Evolutionary conservation across 2,329 filamentous ascomycete species (phyloP), one percentile per base, ranked within the genome.

Genomic region (Alternaria atra): DNA sequence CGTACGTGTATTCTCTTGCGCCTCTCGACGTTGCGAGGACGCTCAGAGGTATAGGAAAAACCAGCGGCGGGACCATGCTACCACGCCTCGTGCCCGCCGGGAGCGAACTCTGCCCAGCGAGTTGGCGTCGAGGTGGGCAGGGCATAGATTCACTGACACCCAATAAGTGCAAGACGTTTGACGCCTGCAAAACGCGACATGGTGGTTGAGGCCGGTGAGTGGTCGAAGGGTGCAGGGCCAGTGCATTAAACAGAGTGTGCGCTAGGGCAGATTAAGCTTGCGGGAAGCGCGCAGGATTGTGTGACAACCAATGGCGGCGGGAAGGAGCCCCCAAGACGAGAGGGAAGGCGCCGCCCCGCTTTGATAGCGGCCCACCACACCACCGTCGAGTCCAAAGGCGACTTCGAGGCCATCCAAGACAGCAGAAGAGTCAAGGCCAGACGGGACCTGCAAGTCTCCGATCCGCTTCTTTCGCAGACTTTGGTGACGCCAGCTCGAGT

Each of bases 151-250:
- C 7, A 43, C 47, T 62, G 51, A 62, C 46, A 56, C 37, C 73
- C 71, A 75, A 75, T 75, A 65, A 66, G 25, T 63, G 56, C 40
- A 20, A 60, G 64, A 63, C 70, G 70, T 72, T 74, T 75, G 66
- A 69, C 72, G 73, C 73, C 71, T 67, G 67, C 60, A 64, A 67
- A 70, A 70, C 60, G 62, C 57, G 55, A 70, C 68, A 64, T 65
- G 71, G 69, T 52, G 37, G 55, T 62, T 69, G 60, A 40, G 58
- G 55, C 56, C 55, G 63, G 60, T 74, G 70, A 74, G 68, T 75
- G 73, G 73, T 63, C 64, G 67, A 58, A 52, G 40, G 27, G 15
- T 15, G 39, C 67, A 67, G 57, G 66, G 67, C 63, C 68, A 46
- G 58, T 60, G 65, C 66, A 68, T 66, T 48, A 48, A 60, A 54